Evolutionary conservation across 768 basidiomycete genomes (phyloP), one percentile per base, ranked within the genome.

Genomic region (Pisolithus orientalis): DNA sequence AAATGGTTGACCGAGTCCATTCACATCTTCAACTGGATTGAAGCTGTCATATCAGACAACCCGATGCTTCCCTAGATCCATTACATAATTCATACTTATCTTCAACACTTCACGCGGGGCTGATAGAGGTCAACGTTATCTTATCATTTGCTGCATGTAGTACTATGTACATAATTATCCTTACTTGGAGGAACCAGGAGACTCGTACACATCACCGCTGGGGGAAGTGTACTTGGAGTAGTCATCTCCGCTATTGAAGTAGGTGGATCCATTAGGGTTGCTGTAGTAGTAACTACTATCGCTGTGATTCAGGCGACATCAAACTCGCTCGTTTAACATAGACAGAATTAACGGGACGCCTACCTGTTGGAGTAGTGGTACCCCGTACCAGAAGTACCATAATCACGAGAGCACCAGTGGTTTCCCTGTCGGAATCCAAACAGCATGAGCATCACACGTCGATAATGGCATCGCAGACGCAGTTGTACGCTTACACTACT

Each of bases 321-420:
- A 28, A 21, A 45, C 27, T 47, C 49, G 58, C 43, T 45, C 43
- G 4, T 2, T 6, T 6, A 17, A 37, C 31, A 32, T 32, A 11
- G 31, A 10, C 31, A 11, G 31, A 32, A 32, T 1, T 11, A 32
- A 11, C 31, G 3, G 14, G 5, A 14, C 31, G 28, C 44, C 6
- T 60, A 82, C 80, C 27, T 56, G 66, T 84, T 84, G 6, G 80
- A 83, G 60, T 85, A 85, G 56, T 84, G 83, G 53, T 84, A 85
- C 0, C 78, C 74, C 43, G 56, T 65, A 3, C 69, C 67, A 10
- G 74, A 70, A 28, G 54, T 60, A 28, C 72, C 74, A 39, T 74
- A 74, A 58, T 77, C 69, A 47, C 82, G 80, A 59, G 71, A 63
- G 64, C 79, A 82, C 59, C 79, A 83, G 58, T 82, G 79, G 59